Conservation (phyloP, 768 basidiomycete species). For the Lactarius hengduanensis region DNA sequence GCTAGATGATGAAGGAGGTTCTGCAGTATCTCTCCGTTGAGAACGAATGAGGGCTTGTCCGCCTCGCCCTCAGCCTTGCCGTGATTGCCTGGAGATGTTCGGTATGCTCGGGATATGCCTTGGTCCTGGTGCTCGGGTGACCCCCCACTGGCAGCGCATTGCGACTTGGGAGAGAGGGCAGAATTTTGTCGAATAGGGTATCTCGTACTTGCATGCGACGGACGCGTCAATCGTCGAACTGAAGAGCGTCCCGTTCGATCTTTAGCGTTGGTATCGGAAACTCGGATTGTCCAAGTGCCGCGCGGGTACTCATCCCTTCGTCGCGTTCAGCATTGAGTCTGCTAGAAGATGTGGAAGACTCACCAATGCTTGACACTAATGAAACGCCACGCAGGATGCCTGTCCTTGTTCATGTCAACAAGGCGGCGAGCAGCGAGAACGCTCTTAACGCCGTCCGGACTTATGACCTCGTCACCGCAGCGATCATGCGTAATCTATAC, state of each 20-base stretch:
- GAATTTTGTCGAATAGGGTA: constrained; percentile 55
- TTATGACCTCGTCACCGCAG: constrained; percentile 83
- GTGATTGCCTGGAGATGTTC: constrained; percentile 82
- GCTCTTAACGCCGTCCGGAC: constrained; percentile 84
- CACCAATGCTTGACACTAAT: constrained; percentile 98
- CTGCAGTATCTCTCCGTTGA: too few species aligned
- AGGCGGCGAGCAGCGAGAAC: constrained; percentile 72
- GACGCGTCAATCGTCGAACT: constrained; percentile 77
- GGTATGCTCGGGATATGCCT: constrained; percentile 80
- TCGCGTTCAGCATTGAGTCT: constrained; percentile 26
- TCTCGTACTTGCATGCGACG: constrained; percentile 59
- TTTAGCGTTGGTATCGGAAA: constrained; percentile 73
- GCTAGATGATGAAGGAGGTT: too few species aligned
- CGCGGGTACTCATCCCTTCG: constrained; percentile 88
- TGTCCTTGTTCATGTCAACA: constrained; percentile 60
- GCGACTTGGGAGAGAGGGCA: constrained; percentile 40
- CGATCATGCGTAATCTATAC: constrained; percentile 90
- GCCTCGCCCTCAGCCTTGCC: constrained; percentile 70
- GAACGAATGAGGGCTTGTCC: constrained; percentile 62
- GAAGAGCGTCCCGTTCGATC: constrained; percentile 74
- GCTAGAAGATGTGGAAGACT: constrained; percentile 32
- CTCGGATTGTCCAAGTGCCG: constrained; percentile 86
- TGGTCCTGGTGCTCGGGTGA: constrained; percentile 46
- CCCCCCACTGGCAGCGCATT: constrained; percentile 33
- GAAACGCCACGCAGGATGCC: constrained; percentile 94